These are phyloP conservation scores for Saturnispora kantuleensis DNA, from an alignment of 805 yeast species.

Conservation along the genomic window DNA sequence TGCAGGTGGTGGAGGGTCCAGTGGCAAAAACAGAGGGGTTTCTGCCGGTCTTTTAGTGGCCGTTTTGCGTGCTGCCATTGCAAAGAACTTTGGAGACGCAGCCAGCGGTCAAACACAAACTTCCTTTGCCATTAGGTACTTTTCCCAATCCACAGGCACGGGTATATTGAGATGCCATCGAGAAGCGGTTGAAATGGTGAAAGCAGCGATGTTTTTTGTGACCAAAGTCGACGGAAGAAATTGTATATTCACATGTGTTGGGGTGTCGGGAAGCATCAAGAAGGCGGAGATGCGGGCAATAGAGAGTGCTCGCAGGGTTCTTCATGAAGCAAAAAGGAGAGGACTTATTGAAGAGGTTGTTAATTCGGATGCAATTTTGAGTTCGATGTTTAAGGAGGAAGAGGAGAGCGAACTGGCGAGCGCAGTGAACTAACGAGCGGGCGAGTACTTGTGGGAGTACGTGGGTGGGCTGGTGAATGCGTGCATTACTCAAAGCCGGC, in stretches of 20 bases:
- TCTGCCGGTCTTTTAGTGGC: constrained; percentile 41
- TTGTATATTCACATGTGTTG: constrained; percentile 50
- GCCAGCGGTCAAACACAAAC: constrained; percentile 50
- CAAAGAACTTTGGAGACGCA: constrained; percentile 64
- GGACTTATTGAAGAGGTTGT: constrained; percentile 4
- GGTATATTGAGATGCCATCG: constrained; percentile 77
- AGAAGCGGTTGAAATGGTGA: constrained; percentile 47
- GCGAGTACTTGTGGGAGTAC: too few relatives aligned
- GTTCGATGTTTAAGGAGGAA: constrained; percentile 7
- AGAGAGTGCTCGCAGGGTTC: constrained; percentile 33
- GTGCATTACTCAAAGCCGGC: too few relatives aligned
- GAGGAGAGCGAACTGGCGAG: neutral
- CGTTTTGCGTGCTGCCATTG: constrained; percentile 46
- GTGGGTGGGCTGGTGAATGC: too few relatives aligned
- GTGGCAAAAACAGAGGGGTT: constrained; percentile 23
- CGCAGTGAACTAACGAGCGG: too few relatives aligned
- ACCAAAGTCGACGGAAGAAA: constrained; percentile 38
- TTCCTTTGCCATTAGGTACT: constrained; percentile 48
- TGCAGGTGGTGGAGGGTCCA: constrained; percentile 33
- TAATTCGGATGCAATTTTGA: constrained; percentile 7
- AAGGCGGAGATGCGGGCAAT: constrained; percentile 71
- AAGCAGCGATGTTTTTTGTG: constrained; percentile 58
- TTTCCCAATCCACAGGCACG: constrained; percentile 68
- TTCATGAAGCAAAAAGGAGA: constrained; percentile 12
- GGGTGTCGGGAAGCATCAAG: constrained; percentile 79